phyloP scores from a whole-genome alignment of 2,329 filamentous ascomycete species.

The Colletotrichum agaves region DNA sequence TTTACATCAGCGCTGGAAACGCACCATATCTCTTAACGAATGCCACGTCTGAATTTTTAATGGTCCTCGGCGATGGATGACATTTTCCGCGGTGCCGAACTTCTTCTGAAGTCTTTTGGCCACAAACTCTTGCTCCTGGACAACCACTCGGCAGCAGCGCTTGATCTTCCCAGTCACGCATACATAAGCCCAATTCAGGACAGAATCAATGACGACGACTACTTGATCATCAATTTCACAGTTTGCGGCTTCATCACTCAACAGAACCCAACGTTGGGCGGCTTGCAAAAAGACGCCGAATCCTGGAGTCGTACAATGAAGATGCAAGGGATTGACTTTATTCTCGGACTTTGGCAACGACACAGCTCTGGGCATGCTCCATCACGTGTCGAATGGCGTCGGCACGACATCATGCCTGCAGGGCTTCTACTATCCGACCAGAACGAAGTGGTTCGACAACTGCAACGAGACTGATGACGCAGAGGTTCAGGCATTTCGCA shows the following conservation, averaged over 20 bases:
- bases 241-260: neutral
- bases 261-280: neutral
- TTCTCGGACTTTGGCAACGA: neutral
- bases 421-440: neutral
- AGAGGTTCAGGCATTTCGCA: neutral
- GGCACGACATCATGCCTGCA: neutral
- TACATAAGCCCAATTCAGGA: neutral
- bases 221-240: neutral
- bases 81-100: neutral
- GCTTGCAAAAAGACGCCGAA: neutral
- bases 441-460: neutral
- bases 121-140: neutral
- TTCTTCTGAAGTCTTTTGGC: neutral
- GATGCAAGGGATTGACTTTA: neutral
- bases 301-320: neutral
- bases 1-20: neutral
- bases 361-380: neutral
- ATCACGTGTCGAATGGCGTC: neutral
- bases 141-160: neutral
- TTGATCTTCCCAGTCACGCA: neutral
- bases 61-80: neutral
- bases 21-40: neutral
- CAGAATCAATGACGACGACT: neutral
- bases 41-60: neutral
- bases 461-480: neutral